phyloP scores from a whole-genome alignment of 306 rosid genomes.

The Cicer pinnatifidum region DNA sequence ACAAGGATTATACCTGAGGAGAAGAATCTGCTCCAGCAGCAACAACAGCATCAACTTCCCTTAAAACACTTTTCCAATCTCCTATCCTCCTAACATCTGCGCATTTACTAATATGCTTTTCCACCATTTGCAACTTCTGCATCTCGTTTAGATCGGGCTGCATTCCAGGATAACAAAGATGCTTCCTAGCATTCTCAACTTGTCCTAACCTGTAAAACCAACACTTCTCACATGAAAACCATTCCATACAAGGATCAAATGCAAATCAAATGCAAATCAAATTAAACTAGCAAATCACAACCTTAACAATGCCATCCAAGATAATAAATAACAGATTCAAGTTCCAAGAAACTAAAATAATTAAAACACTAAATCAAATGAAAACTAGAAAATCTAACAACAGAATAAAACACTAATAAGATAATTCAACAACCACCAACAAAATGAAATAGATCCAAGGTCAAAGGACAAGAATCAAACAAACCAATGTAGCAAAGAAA shows the following conservation, averaged over 20 bases:
- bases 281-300: slow-evolving; percentile 10
- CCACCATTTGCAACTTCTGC: slow-evolving; percentile 71
- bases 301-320: slow-evolving; percentile 39
- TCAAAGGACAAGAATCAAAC: slow-evolving; percentile 14
- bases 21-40: slow-evolving; percentile 78
- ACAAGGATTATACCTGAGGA: slow-evolving; percentile 63
- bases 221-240: slow-evolving; percentile 12
- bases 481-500: slow-evolving; percentile 23
- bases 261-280: slow-evolving; percentile 30
- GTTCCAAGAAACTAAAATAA: background rate
- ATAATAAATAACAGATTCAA: background rate
- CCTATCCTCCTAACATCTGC: slow-evolving; percentile 71
- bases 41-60: slow-evolving; percentile 74
- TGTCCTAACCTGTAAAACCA: slow-evolving; percentile 76
- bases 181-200: slow-evolving; percentile 79
- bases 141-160: slow-evolving; percentile 64
- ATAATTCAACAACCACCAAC: slow-evolving; percentile 9
- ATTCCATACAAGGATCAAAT: slow-evolving; percentile 7
- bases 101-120: slow-evolving; percentile 77
- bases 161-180: slow-evolving; percentile 61
- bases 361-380: background rate
- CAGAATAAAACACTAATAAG: slow-evolving; percentile 2
- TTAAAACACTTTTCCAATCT: slow-evolving; percentile 79
- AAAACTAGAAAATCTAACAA: slow-evolving; percentile 1
- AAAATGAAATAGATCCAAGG: slow-evolving; percentile 43